Evolutionary conservation across 768 basidiomycete species (phyloP).

Genomic region (Agaricus sinodeliciosus): DNA sequence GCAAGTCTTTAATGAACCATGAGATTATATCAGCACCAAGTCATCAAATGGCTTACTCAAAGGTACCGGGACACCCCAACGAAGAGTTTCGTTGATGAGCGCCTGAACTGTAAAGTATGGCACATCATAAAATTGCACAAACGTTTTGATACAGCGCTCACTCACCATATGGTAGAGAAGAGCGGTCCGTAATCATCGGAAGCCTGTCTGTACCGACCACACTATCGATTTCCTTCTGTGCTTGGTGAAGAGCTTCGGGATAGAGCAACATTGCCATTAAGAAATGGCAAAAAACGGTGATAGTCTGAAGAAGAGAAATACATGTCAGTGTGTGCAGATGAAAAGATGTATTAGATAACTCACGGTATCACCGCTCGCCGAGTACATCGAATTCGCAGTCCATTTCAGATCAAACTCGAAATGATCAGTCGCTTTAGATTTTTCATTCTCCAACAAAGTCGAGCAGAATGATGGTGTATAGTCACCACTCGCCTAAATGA

Average conservation of each 20-base stretch:
- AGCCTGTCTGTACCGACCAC: constrained; percentile 51
- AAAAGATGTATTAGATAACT: constrained; percentile 9
- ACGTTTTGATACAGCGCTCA: background rate
- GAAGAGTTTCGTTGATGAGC: constrained; percentile 45
- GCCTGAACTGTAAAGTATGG: constrained; percentile 36
- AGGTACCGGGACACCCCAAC: constrained; percentile 55
- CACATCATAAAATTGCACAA: background rate
- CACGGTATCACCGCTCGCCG: constrained; percentile 60
- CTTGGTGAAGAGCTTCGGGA: constrained; percentile 49
- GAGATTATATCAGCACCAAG: background rate
- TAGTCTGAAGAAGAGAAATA: constrained; percentile 29
- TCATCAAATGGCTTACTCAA: constrained; percentile 32
- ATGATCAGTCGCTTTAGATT: constrained; percentile 26
- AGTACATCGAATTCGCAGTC: constrained; percentile 83
- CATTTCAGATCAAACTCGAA: constrained; percentile 69
- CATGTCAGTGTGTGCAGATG: constrained; percentile 1
- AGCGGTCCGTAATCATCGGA: constrained; percentile 53
- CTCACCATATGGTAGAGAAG: constrained; percentile 47
- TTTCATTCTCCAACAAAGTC: constrained; percentile 48
- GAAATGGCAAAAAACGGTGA: constrained; percentile 52
- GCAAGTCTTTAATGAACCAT: constrained; percentile 36
- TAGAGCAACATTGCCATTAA: constrained; percentile 61
- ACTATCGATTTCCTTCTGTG: constrained; percentile 59
- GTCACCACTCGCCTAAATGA: constrained; percentile 31
- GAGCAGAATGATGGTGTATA: constrained; percentile 38